Conservation (phyloP, 2,329 filamentous ascomycete species). For the Hypoxylon sp. region DNA sequence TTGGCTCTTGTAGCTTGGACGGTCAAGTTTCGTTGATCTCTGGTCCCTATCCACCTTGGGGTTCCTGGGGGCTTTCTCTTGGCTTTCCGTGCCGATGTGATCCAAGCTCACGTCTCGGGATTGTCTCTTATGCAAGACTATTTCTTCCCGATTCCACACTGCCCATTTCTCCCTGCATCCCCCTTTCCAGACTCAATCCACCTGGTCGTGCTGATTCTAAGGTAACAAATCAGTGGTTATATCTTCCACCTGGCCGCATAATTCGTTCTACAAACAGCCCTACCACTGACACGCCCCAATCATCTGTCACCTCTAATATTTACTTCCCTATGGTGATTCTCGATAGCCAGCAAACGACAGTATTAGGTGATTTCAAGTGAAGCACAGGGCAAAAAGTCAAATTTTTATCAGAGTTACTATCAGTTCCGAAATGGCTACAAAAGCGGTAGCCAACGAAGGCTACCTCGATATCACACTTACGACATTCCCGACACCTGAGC, state of each 20-base stretch:
- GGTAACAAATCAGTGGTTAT: slow-evolving; percentile 22
- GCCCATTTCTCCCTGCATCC: slow-evolving; percentile 20
- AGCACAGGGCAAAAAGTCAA: slow-evolving; percentile 8
- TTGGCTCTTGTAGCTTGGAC: slow-evolving; percentile 34
- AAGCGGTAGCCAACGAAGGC: slow-evolving; percentile 44
- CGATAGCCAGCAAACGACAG: slow-evolving; percentile 13
- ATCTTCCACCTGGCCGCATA: slow-evolving; percentile 15
- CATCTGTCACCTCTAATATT: slow-evolving; percentile 16
- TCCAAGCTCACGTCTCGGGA: slow-evolving; percentile 22
- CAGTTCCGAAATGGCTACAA: slow-evolving; percentile 45
- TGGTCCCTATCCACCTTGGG: slow-evolving; percentile 31
- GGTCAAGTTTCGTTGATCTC: slow-evolving; percentile 42
- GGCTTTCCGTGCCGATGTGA: slow-evolving; percentile 36
- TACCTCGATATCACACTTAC: slow-evolving; percentile 49
- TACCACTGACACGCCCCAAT: slow-evolving; percentile 12
- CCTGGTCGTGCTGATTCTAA: slow-evolving; percentile 12
- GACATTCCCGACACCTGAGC: slow-evolving; percentile 52
- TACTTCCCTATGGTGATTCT: slow-evolving; percentile 14
- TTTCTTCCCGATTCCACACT: slow-evolving; percentile 34
- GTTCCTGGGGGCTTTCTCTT: slow-evolving; percentile 34
- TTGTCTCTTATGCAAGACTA: slow-evolving; percentile 32
- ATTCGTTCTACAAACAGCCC: slow-evolving; percentile 13
- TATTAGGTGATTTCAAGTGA: slow-evolving; percentile 12
- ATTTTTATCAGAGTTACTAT: neutral
- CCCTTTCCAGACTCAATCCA: slow-evolving; percentile 13